Conservation (phyloP, 495 filamentous ascomycete genomes). For the Sordaria brevicollis region DNA sequence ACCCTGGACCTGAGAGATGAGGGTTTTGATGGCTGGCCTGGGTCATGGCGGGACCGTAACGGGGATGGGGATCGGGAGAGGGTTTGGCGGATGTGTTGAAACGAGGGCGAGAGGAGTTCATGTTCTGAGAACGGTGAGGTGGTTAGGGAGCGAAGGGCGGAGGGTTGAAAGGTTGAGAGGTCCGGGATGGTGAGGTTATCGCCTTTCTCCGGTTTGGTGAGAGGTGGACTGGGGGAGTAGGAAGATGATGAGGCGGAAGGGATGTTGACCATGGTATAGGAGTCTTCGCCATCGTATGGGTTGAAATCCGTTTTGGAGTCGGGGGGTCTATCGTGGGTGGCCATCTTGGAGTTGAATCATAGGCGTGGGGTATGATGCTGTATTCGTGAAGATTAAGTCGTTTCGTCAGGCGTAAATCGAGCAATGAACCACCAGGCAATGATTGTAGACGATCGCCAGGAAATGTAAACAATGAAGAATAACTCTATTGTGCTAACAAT, state of each 20-base stretch:
- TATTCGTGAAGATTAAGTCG: background rate
- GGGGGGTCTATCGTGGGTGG: background rate
- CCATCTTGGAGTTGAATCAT: background rate
- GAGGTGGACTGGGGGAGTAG: background rate
- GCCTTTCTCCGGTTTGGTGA: background rate
- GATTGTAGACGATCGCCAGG: no score
- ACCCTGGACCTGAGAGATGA: background rate
- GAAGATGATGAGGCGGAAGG: background rate
- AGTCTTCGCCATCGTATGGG: background rate
- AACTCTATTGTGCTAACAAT: no score
- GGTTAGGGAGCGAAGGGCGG: constrained; percentile 19
- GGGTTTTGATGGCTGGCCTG: background rate
- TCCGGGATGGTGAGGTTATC: background rate
- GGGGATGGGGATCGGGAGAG: constrained; percentile 8
- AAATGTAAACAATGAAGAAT: no score
- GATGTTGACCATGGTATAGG: background rate
- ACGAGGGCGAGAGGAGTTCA: background rate
- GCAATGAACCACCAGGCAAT: no score
- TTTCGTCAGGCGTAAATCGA: background rate
- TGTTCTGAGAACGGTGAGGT: constrained; percentile 20
- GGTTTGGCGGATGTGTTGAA: background rate
- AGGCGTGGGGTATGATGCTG: background rate
- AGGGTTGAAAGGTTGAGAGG: background rate
- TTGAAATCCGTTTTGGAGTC: background rate
- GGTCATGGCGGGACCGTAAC: background rate